These are phyloP conservation scores for Tuber borchii DNA, from an alignment of 495 filamentous ascomycete species.

Conservation along the genomic window DNA sequence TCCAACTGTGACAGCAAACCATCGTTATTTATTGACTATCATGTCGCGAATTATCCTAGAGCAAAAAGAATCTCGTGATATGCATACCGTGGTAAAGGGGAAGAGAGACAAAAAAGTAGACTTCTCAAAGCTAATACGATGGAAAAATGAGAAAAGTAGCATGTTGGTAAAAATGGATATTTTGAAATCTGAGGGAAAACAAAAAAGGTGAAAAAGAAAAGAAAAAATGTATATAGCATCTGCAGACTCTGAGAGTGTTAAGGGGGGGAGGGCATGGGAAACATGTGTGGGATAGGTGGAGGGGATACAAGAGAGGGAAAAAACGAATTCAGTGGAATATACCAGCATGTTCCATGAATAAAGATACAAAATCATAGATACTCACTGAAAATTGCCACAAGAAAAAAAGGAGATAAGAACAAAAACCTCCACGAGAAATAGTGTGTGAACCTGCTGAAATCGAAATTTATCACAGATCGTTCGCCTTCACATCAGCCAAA, in stretches of 20 bases:
- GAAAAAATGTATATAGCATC: background rate
- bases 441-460: background rate
- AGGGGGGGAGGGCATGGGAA: background rate
- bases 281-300: background rate
- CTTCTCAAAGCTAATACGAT: background rate
- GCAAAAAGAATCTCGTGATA: background rate
- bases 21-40: background rate
- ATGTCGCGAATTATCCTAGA: background rate
- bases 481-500: background rate
- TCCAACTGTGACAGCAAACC: background rate
- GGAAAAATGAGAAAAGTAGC: background rate
- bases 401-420: background rate
- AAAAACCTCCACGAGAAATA: background rate
- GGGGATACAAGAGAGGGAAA: background rate
- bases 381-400: background rate
- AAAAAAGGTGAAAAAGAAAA: background rate
- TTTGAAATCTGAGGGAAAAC: background rate
- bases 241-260: background rate
- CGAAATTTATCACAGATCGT: background rate
- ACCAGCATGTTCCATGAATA: background rate
- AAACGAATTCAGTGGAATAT: background rate
- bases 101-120: background rate
- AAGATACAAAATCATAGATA: background rate
- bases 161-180: background rate
- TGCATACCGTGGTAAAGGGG: background rate